Conservation (phyloP, 2,329 filamentous ascomycete species). For the Fusarium brachygibbosum region DNA sequence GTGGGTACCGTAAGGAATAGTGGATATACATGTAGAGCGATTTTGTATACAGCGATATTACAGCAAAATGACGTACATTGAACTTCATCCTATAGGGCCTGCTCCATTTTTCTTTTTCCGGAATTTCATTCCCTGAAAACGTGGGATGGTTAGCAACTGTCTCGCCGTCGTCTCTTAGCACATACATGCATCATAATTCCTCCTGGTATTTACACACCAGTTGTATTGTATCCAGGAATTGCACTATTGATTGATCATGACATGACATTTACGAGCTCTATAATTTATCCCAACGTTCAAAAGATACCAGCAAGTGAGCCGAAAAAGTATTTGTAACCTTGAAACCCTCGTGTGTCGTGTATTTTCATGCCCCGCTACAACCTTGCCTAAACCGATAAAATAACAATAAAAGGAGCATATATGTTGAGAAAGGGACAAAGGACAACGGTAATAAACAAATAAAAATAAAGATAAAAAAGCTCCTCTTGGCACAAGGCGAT, state of each 20-base stretch:
- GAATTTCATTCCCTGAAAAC: neutral
- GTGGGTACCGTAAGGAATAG: neutral
- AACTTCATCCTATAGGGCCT: neutral
- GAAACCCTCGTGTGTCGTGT: conserved; percentile 42
- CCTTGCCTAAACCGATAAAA: conserved; percentile 28
- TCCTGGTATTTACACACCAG: neutral
- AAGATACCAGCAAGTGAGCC: conserved; percentile 8
- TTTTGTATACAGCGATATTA: neutral
- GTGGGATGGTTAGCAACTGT: neutral
- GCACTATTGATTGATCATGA: neutral
- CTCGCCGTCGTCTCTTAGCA: neutral
- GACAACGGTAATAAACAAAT: conserved; percentile 11
- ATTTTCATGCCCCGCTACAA: conserved; percentile 48
- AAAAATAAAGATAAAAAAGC: conserved; percentile 13
- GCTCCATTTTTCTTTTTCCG: neutral
- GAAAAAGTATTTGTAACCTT: conserved; percentile 15
- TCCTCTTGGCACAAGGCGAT: conserved; percentile 26
- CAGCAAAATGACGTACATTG: neutral
- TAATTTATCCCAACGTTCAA: conserved; percentile 12
- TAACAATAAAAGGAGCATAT: conserved; percentile 29
- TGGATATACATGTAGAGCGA: neutral
- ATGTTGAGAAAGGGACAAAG: conserved; percentile 30
- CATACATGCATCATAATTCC: neutral
- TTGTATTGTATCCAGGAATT: neutral
- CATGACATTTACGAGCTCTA: conserved; percentile 26